Evolutionary conservation across 2,329 filamentous ascomycete genomes (phyloP).

Genomic region (Penicillium sp.): DNA sequence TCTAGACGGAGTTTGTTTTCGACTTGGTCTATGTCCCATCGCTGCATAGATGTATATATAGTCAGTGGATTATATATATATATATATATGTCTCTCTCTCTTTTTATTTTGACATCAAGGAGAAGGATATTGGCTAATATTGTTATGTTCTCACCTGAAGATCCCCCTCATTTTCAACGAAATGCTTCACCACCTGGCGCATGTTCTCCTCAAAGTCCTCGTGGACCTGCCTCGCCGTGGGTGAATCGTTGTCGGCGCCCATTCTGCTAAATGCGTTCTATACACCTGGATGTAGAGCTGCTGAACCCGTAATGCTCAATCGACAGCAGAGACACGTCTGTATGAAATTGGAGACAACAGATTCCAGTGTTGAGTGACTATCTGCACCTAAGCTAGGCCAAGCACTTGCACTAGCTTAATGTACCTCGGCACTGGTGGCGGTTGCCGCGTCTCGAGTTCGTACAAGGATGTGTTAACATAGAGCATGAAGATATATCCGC

Average conservation of each 20-base stretch:
- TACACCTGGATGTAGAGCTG: neutral
- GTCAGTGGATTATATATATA: neutral
- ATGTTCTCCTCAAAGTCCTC: neutral
- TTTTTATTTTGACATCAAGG: too few relatives aligned
- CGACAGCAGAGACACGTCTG: neutral
- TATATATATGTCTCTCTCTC: too few relatives aligned
- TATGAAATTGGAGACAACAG: neutral
- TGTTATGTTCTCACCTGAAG: neutral
- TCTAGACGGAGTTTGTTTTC: conserved; percentile 31
- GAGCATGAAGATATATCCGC: neutral
- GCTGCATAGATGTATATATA: neutral
- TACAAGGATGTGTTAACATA: neutral
- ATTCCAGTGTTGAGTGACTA: neutral
- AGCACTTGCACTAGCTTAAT: neutral
- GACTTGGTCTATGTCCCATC: conserved; percentile 16
- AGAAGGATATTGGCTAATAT: too few relatives aligned
- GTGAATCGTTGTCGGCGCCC: neutral
- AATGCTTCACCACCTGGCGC: neutral
- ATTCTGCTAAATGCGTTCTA: neutral
- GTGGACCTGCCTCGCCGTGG: neutral
- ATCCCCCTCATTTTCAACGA: neutral
- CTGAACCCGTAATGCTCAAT: neutral
- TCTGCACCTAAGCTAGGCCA: neutral
- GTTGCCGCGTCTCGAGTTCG: neutral
- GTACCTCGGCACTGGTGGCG: neutral